A percentile compares a stretch with the other conserved stretches of the same genome.
Conservation (phyloP, 2,329 filamentous ascomycete species). For the Trichoderma cornu-damae region DNA sequence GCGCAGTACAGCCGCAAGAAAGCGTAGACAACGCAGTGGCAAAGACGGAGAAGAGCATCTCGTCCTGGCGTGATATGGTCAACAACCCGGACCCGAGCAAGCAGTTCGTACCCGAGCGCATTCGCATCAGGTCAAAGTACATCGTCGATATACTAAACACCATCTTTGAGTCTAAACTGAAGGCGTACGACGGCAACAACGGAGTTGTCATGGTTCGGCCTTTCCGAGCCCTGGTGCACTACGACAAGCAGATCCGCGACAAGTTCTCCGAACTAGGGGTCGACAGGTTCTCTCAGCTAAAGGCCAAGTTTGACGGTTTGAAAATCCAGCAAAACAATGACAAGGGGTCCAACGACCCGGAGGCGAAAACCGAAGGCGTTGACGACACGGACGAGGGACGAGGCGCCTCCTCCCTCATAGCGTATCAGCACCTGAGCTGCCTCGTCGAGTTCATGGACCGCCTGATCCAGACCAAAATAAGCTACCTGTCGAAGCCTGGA, state of each 20-base stretch:
- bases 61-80: background rate
- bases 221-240: slow-evolving; percentile 13
- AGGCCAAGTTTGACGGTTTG: background rate
- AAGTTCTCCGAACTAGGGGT: background rate
- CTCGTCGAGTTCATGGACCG: slow-evolving; percentile 17
- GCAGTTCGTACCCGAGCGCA: slow-evolving; percentile 12
- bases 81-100: background rate
- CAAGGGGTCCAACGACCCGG: background rate
- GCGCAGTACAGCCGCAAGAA: background rate
- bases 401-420: background rate
- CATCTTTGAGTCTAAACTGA: background rate
- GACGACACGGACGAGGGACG: background rate
- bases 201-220: slow-evolving; percentile 12
- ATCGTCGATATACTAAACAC: slow-evolving; percentile 11
- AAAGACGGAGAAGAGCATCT: background rate
- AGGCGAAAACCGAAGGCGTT: background rate
- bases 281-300: background rate
- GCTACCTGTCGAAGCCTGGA: background rate
- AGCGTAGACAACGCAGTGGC: background rate
- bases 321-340: background rate
- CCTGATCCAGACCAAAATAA: background rate
- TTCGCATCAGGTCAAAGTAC: slow-evolving; percentile 15
- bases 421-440: slow-evolving; percentile 10
- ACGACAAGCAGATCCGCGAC: slow-evolving; percentile 3
- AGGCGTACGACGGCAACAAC: background rate